Base-by-base conservation (phyloP, 2,329 filamentous ascomycete species). In the Xylaria polymorpha region DNA sequence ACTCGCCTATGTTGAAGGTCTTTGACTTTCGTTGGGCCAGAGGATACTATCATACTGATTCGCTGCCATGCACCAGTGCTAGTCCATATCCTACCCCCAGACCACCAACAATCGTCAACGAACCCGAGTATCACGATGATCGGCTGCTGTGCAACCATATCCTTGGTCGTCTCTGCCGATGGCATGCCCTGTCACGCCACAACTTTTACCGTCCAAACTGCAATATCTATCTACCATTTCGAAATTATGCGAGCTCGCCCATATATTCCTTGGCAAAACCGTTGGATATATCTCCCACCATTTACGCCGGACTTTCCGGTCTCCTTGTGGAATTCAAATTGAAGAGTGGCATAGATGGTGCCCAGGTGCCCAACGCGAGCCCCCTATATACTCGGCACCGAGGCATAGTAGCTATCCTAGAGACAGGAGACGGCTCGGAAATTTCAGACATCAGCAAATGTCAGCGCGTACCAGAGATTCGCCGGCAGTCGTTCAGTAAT, bases 11-110 rank as follows among this genome's bases (percentile, higher is more conserved):
- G 10, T 69, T 88, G 64, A 84, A 85, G 61, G 76, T 87, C 39
- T 88, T 88, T 67, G 86, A 88, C 79, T 86, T 86, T 64, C 85
- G 86, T 12, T 85, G 83, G 78, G 76, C 82, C 0, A 84, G 78
- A 70, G 71, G 77, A 2, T 88, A 88, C 71, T 77, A 83, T 64
- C 83, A 88, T 77, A 84, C 84, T 2, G 78, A 81, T 3, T 83
- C 80, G 4, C 78, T 87, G 12, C 80, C 85, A 0, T 88, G 86
- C 73, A 79, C 81, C 6, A 67, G 62, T 7, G 69, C 75, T 4
- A 66, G 66, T 6, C 85, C 85, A 0, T 79, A 74, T 67, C 82
- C 79, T 39, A 50, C n/a, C 14, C 80, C 81, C 0, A 76, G 68
- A 22, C 72, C 72, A 0, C 77, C 74, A 0, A 74, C 72, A 15